Base-by-base conservation (phyloP, 1,284 basidiomycete species). In the Xerocomus minutiporus region DNA sequence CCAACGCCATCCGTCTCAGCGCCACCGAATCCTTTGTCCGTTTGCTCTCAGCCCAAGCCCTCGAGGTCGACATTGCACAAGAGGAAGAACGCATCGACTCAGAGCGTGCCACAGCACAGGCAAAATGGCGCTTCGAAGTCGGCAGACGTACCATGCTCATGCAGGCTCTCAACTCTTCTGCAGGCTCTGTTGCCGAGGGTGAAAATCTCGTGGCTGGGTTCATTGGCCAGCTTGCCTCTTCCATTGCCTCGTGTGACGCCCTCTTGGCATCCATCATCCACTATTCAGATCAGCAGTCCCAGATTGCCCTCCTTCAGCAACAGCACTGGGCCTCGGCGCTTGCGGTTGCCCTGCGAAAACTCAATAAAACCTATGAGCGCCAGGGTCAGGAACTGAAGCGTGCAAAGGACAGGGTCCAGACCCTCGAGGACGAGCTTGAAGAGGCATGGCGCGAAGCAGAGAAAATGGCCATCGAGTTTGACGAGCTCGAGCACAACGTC, bases 361-460 rank as follows among this genome's bases (percentile, higher is more conserved):
- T 91, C 36, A 90, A 90, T 64, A 77, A 76, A 41, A 84, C 84
- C 46, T 87, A 87, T 57, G 80, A 82, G 9, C 79, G 81, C 43
- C 80, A 86, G 32, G 80, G 76, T 1, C 63, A 71, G 3, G 86
- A 90, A 40, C 71, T 87, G 17, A 65, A 70, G 31, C 68, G 72
- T 20, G 71, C 78, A 17, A 74, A 75, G 48, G 64, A 74, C 8
- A 72, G 74, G 41, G 75, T 86, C 23, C 69, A 67, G 26, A 73
- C 78, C 49, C 75, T 89, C 12, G 77, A 85, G 60, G 84, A 77
- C 8, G 85, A 89, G 60, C 73, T 88, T n/a, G 82, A 87, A 47
- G 88, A 91, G 53, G 88, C 87, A 2, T 91, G 88, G 88, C 75
- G 76, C 44, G 81, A 84, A 55, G 88, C 88, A 1, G 83, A 88